Evolutionary conservation across 768 basidiomycete genomes (phyloP), one percentile per base, ranked within the genome.

Genomic region (Russula dissimulans): DNA sequence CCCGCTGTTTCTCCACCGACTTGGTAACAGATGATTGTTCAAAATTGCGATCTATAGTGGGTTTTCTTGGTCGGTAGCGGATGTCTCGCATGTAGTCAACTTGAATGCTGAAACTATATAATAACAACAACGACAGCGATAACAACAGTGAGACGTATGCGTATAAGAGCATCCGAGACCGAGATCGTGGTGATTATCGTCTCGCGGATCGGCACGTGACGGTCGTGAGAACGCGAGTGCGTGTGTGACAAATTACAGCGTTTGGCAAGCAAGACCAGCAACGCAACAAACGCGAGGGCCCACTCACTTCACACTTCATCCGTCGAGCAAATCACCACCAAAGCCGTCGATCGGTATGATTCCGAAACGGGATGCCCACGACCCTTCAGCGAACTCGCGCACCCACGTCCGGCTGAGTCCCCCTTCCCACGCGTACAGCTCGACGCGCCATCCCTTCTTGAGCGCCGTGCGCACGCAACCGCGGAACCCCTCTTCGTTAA

Each of bases 391-490:
- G 72, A 89, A 89, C 71, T 86, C 82, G 52, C 81, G 76, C 71
- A 77, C 81, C 90, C 89, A 94, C 22, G 85, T 78, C 26, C 82
- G 79, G 70, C 91, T 92, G 61, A 91, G 71, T 1, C 89, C 87
- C 49, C 86, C 84, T 68, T 89, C 87, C 87, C 93, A 98, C 0
- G 90, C 89, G 73, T 92, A 94, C 67, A 97, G 69, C 74, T 98
- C 95, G n/a, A 98, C 92, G 58, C 78, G 80, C 95, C 95, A 98
- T 2, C 95, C 95, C 49, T 86, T 82, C 72, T 84, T 86, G 66
- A 97, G 74, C 5, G 95, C 95, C 12, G 86, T 84, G 59, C 89
- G 76, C 12, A 94, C 91, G 46, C 89, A 88, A 0, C 93, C 92
- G 29, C 94, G 71, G 74, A 97, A 98, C 6, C 95, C 95, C 67